These are phyloP conservation scores for Isabelozyma gotoi DNA, from an alignment of 805 yeast species.

Conservation along the genomic window DNA sequence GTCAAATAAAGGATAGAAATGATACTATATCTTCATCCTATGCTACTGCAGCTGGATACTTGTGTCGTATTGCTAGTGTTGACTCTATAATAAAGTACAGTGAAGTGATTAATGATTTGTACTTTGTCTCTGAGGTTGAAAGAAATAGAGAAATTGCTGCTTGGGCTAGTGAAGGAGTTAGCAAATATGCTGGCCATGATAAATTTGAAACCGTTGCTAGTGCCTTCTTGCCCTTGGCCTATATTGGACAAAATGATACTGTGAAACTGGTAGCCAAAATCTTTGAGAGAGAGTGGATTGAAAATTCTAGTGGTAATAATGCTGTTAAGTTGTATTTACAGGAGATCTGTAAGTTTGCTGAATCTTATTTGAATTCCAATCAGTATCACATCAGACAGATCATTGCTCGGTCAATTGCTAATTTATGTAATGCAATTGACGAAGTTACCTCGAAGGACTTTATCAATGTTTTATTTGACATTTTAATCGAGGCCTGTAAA, in stretches of 20 bases:
- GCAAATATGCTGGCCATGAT: conserved; percentile 70
- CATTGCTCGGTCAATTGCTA: conserved; percentile 66
- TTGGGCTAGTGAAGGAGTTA: conserved; percentile 61
- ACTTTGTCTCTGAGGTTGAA: conserved; percentile 57
- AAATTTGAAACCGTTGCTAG: conserved; percentile 60
- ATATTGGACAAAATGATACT: conserved; percentile 71
- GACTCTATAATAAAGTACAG: conserved; percentile 56
- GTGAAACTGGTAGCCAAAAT: conserved; percentile 41
- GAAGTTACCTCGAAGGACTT: conserved; percentile 20
- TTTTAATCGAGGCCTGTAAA: conserved; percentile 57
- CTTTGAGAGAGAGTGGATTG: conserved; percentile 74
- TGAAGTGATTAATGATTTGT: conserved; percentile 47
- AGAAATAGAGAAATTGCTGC: conserved; percentile 54
- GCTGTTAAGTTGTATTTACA: conserved; percentile 66
- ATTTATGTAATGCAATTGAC: conserved; percentile 49
- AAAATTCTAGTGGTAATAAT: conserved; percentile 70
- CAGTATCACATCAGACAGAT: conserved; percentile 66
- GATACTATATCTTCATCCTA: conserved; percentile 71
- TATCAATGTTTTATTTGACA: conserved; percentile 40
- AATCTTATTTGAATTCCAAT: conserved; percentile 50
- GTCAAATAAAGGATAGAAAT: conserved; percentile 69
- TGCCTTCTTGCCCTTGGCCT: conserved; percentile 74
- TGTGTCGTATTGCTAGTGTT: conserved; percentile 60
- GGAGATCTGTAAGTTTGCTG: conserved; percentile 62
- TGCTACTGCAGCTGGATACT: conserved; percentile 78